A percentile compares a stretch with the other conserved stretches of the same genome.
Evolutionary conservation across 2,329 filamentous ascomycete genomes (phyloP).

Genomic region (Cladosporium sp.): DNA sequence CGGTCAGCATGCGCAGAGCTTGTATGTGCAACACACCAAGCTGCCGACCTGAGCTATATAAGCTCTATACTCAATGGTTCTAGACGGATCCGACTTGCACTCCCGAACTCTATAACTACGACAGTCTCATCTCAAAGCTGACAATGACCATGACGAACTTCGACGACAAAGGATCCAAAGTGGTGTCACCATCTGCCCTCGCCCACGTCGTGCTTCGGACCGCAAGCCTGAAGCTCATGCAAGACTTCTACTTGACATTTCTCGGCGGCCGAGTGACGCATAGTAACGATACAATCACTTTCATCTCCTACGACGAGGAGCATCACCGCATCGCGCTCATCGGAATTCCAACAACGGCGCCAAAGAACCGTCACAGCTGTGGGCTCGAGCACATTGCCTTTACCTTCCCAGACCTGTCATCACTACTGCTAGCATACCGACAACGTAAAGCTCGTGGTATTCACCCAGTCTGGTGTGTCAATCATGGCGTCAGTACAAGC

Average conservation of each 20-base stretch:
- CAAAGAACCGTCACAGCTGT: constrained; percentile 14
- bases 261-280: constrained; percentile 19
- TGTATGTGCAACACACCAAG: too few species aligned
- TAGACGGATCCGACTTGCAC: too few species aligned
- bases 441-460: constrained; percentile 22
- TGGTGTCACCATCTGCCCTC: constrained; percentile 19
- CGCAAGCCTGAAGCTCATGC: constrained; percentile 21
- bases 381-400: constrained; percentile 28
- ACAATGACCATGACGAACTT: constrained; percentile 7
- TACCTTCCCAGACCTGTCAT: constrained; percentile 19
- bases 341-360: constrained; percentile 8
- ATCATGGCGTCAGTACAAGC: constrained; percentile 23
- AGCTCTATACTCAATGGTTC: too few species aligned
- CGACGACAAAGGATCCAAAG: constrained; percentile 14
- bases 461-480: constrained; percentile 21
- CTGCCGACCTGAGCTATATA: too few species aligned
- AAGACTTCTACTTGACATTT: constrained; percentile 25
- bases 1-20: too few species aligned
- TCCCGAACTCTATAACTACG: too few species aligned
- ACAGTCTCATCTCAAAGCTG: too few species aligned
- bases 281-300: constrained; percentile 16
- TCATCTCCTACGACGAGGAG: constrained; percentile 28
- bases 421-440: constrained; percentile 19
- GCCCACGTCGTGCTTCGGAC: constrained; percentile 28
- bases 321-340: constrained; percentile 27